phyloP scores from a whole-genome alignment of 129 eudicot species.

The Mikania micrantha region DNA sequence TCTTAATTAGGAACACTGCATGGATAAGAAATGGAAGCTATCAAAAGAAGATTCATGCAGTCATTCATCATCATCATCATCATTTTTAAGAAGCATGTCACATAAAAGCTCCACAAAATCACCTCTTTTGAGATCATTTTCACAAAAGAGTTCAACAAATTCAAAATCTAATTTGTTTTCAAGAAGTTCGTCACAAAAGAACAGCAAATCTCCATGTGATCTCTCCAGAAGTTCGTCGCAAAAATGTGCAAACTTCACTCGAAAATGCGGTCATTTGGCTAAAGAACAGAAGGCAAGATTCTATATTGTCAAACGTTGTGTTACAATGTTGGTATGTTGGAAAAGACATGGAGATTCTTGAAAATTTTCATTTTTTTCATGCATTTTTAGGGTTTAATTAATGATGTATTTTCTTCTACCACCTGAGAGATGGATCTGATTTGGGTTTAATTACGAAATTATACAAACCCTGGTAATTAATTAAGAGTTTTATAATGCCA shows the following conservation, averaged over 20 bases:
- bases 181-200: conserved; percentile 54
- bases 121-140: conserved; percentile 47
- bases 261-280: conserved; percentile 68
- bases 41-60: conserved; percentile 49
- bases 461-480: too few species aligned
- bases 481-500: conserved; percentile 12
- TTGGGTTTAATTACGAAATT: conserved; percentile 19
- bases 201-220: conserved; percentile 35
- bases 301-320: conserved; percentile 82
- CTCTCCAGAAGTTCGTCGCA: conserved; percentile 68
- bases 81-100: conserved; percentile 48
- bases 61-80: conserved; percentile 40
- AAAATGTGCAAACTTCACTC: conserved; percentile 52
- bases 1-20: conserved; percentile 10
- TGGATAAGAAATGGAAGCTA: conserved; percentile 70
- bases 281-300: conserved; percentile 88
- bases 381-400: conserved; percentile 11
- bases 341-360: conserved; percentile 71
- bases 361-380: conserved; percentile 3
- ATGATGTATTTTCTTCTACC: conserved; percentile 13
- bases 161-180: conserved; percentile 42
- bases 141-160: conserved; percentile 32
- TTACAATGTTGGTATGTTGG: conserved; percentile 80
- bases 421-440: conserved; percentile 42
- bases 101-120: conserved; percentile 46